Conservation (phyloP, 2,329 filamentous ascomycete species). For the Colletotrichum eremochloae region DNA sequence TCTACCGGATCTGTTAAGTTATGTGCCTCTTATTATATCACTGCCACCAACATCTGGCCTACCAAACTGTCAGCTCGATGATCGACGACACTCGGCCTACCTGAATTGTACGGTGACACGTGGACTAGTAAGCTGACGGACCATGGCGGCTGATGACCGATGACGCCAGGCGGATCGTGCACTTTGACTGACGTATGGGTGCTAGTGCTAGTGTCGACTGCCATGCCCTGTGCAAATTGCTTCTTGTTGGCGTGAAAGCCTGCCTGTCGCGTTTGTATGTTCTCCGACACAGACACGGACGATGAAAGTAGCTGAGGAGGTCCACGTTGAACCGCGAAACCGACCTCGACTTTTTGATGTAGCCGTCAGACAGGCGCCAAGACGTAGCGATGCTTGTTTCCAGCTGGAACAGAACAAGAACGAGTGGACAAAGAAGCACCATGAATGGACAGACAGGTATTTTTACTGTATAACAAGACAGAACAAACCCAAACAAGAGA, state of each 20-base stretch:
- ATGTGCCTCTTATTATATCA: conserved; percentile 6
- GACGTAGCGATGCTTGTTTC: neutral
- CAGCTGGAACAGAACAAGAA: neutral
- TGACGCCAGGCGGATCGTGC: neutral
- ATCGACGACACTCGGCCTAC: neutral
- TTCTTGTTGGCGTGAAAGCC: neutral
- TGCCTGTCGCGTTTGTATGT: neutral
- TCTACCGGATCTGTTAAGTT: conserved; percentile 17
- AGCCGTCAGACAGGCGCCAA: neutral
- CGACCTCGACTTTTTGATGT: neutral
- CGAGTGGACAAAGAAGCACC: neutral
- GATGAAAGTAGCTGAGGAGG: neutral
- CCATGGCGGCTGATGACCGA: neutral
- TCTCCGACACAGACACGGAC: neutral
- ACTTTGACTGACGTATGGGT: neutral
- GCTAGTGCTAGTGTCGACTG: neutral
- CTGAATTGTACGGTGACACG: conserved; percentile 3
- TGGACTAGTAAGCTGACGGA: neutral
- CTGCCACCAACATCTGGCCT: neutral
- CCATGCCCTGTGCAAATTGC: conserved; percentile 4
- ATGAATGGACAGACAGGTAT: neutral
- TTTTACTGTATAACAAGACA: neutral
- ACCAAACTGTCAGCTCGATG: neutral
- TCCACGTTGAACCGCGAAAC: neutral
- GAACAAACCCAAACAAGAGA: neutral